Percentiles rank a stretch among this genome's conserved stretches.
Conservation (phyloP, 176 grass and related monocot species). For the Carex littledalei region DNA sequence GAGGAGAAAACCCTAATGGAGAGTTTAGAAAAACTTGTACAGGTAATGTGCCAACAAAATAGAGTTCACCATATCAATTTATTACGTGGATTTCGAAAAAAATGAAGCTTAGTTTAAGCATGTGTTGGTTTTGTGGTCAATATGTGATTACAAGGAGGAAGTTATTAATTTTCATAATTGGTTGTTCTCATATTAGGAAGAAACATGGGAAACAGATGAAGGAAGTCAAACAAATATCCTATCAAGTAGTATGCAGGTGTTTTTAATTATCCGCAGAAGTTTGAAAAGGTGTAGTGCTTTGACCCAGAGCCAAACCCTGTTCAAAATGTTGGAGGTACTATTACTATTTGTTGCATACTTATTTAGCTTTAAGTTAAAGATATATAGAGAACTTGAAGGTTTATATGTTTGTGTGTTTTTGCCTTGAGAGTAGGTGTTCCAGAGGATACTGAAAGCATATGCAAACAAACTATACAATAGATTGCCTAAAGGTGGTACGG, state of each 20-base stretch:
- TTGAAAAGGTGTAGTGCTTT: constrained; percentile 94
- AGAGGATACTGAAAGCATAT: constrained; percentile 97
- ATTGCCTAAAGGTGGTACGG: constrained; percentile 91
- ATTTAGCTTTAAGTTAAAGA: constrained; percentile 11
- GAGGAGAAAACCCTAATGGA: constrained; percentile 96
- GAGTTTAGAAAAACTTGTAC: constrained; percentile 96
- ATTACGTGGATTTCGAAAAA: background rate
- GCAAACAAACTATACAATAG: constrained; percentile 69
- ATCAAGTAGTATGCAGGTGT: constrained; percentile 99
- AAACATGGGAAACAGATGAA: constrained; percentile 98
- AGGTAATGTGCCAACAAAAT: constrained; percentile 41
- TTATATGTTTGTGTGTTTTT: background rate
- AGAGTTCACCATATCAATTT: constrained; percentile 1
- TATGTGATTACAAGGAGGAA: background rate
- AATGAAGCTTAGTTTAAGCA: background rate
- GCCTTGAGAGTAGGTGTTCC: constrained; percentile 63
- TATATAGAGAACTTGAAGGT: background rate
- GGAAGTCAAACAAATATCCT: constrained; percentile 98
- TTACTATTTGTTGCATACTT: background rate
- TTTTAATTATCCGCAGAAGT: constrained; percentile 98
- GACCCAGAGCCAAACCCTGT: constrained; percentile 93
- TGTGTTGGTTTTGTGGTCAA: constrained; percentile 1
- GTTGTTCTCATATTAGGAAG: constrained; percentile 54
- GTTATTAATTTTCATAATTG: background rate
- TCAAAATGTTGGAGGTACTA: constrained; percentile 79